phyloP scores from a whole-genome alignment of 768 basidiomycete genomes.

The Heimioporus sp. region DNA sequence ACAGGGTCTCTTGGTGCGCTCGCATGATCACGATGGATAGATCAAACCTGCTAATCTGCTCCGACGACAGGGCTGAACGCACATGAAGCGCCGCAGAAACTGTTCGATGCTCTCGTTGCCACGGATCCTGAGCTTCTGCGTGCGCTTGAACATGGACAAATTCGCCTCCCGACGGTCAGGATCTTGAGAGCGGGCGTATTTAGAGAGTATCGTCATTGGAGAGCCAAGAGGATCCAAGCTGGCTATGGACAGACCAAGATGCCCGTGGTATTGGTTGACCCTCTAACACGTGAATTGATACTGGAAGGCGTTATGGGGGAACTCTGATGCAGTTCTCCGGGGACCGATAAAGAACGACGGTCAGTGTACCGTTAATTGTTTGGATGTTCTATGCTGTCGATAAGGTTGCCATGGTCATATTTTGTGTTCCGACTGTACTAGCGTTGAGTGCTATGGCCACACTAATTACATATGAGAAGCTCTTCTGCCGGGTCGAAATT shows the following conservation, averaged over 20 bases:
- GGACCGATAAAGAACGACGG: too few relatives aligned
- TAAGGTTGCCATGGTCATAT: too few relatives aligned
- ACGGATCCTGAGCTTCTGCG: neutral
- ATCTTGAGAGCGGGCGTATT: conserved; percentile 21
- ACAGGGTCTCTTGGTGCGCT: too few relatives aligned
- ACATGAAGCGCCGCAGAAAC: neutral
- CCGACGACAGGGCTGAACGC: neutral
- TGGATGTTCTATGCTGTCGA: too few relatives aligned
- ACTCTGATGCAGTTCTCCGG: neutral
- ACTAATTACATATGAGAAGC: too few relatives aligned
- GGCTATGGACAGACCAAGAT: conserved; percentile 14
- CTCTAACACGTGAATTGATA: conserved; percentile 12
- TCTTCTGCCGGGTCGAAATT: conserved; percentile 77
- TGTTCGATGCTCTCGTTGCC: conserved; percentile 8
- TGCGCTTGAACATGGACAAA: neutral
- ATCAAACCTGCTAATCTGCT: too few relatives aligned
- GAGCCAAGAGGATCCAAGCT: neutral
- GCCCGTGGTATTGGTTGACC: conserved; percentile 7
- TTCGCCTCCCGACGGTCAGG: conserved; percentile 19
- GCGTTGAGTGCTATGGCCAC: too few relatives aligned
- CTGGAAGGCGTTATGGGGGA: conserved; percentile 15
- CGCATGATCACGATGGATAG: too few relatives aligned
- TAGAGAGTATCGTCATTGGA: conserved; percentile 16
- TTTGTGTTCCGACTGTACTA: too few relatives aligned
- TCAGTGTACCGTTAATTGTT: too few relatives aligned